Evolutionary conservation across 2,329 filamentous ascomycete genomes (phyloP).

Genomic region (Akanthomyces muscarius): DNA sequence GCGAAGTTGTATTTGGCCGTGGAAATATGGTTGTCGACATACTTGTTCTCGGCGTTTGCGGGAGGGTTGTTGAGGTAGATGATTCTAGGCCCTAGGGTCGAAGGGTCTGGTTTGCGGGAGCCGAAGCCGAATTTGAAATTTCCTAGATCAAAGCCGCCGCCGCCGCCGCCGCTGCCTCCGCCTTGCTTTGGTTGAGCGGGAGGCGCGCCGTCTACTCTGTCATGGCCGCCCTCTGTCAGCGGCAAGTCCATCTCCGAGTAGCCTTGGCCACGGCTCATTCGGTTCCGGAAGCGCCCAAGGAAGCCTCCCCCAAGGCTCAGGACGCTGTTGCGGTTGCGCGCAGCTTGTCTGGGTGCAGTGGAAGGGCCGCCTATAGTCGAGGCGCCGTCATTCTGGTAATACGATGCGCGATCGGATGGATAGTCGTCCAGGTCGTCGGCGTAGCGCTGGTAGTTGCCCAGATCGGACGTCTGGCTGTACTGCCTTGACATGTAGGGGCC

Average conservation of each 20-base stretch:
- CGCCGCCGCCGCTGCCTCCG: constrained; percentile 29
- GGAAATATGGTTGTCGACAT: constrained; percentile 93
- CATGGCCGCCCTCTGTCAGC: constrained; percentile 68
- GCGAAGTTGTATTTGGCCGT: constrained; percentile 95
- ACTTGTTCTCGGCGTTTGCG: constrained; percentile 84
- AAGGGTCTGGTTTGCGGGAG: constrained; percentile 77
- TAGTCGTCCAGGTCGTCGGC: constrained; percentile 83
- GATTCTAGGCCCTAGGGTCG: constrained; percentile 83
- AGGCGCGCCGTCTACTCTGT: constrained; percentile 26
- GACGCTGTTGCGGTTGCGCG: constrained; percentile 82
- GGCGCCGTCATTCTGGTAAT: constrained; percentile 64
- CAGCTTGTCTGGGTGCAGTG: constrained; percentile 49
- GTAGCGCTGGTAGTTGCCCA: constrained; percentile 88
- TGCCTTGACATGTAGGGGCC: constrained; percentile 48
- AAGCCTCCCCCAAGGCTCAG: constrained; percentile 81
- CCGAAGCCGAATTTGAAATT: constrained; percentile 94
- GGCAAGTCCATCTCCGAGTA: constrained; percentile 99
- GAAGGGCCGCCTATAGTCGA: constrained; percentile 43
- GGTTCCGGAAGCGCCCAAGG: constrained; percentile 82
- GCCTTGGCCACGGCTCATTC: constrained; percentile 78
- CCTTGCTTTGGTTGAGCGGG: constrained; percentile 36
- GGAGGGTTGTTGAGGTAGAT: constrained; percentile 96
- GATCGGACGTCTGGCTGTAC: constrained; percentile 71
- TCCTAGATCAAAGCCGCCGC: constrained; percentile 54
- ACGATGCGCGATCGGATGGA: constrained; percentile 71